Conservation (phyloP, 768 basidiomycete genomes). For the Terana coerulea region DNA sequence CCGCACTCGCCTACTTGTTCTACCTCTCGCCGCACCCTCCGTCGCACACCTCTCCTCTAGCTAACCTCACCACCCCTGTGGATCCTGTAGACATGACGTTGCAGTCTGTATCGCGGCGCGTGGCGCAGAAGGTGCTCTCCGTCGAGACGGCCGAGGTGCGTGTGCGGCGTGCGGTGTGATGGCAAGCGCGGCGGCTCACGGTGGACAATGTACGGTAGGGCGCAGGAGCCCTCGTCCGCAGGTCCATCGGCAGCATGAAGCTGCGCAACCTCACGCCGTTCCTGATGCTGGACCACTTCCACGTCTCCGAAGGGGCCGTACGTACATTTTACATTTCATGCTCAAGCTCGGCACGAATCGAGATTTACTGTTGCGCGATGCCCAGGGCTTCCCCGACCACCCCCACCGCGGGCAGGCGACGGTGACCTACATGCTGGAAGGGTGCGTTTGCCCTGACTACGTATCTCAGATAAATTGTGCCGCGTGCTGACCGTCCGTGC, state of each 20-base stretch:
- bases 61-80: background rate
- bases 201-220: conserved; percentile 42
- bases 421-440: conserved; percentile 87
- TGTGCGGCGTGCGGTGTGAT: background rate
- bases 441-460: too few species aligned
- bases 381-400: conserved; percentile 86
- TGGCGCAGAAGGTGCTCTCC: conserved; percentile 74
- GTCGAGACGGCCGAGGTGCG: conserved; percentile 67
- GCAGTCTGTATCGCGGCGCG: conserved; percentile 53
- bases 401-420: conserved; percentile 89
- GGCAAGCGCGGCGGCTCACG: too few species aligned
- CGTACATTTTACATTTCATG: conserved; percentile 27
- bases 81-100: conserved; percentile 27
- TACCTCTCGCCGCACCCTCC: conserved; percentile 2
- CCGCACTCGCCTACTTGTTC: conserved; percentile 11
- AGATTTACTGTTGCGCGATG: background rate
- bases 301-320: conserved; percentile 65
- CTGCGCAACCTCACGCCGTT: conserved; percentile 87
- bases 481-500: background rate
- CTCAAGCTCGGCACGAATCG: background rate
- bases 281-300: conserved; percentile 86
- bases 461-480: background rate
- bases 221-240: conserved; percentile 75
- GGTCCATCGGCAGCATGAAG: conserved; percentile 75
- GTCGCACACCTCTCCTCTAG: background rate